phyloP scores from a whole-genome alignment of 2,329 filamentous ascomycete species.

The Cordyceps cateniannulata region DNA sequence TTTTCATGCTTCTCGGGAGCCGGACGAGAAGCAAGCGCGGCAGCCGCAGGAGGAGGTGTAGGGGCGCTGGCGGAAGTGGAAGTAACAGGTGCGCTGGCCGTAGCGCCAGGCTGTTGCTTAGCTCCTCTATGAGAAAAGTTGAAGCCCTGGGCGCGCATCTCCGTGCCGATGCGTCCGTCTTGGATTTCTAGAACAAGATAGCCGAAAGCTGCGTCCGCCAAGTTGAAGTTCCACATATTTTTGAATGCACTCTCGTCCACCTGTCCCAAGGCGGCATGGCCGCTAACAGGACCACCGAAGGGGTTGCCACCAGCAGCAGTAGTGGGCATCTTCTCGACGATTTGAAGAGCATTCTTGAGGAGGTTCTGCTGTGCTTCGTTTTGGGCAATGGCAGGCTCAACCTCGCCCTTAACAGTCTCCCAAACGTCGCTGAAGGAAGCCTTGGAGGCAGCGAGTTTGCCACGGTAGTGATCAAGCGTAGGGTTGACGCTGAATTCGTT shows the following conservation, averaged over 20 bases:
- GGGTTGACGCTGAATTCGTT: constrained; percentile 99
- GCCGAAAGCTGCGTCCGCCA: constrained; percentile 94
- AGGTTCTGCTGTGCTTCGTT: constrained; percentile 93
- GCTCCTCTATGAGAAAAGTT: constrained; percentile 95
- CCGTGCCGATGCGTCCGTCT: constrained; percentile 89
- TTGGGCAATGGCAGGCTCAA: constrained; percentile 86
- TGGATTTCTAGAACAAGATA: constrained; percentile 94
- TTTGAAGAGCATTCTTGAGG: constrained; percentile 80
- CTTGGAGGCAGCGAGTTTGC: constrained; percentile 95
- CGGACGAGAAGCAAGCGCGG: constrained; percentile 24
- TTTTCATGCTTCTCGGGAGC: constrained; percentile 23
- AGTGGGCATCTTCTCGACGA: constrained; percentile 97
- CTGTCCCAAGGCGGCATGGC: constrained; percentile 68
- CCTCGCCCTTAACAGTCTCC: constrained; percentile 96
- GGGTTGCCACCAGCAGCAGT: constrained; percentile 94
- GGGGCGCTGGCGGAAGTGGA: constrained; percentile 30
- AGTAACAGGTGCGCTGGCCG: constrained; percentile 26
- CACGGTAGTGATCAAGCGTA: constrained; percentile 94
- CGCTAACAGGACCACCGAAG: constrained; percentile 79
- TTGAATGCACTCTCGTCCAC: constrained; percentile 99
- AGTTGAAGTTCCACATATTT: constrained; percentile 99
- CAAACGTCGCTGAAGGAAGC: constrained; percentile 98
- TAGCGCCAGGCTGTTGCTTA: constrained; percentile 56
- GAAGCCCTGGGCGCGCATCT: constrained; percentile 98
- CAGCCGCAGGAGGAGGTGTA: constrained; percentile 24